phyloP scores from a whole-genome alignment of 352 stramenopile genomes.

The Globisporangium rhizosaccharum region DNA sequence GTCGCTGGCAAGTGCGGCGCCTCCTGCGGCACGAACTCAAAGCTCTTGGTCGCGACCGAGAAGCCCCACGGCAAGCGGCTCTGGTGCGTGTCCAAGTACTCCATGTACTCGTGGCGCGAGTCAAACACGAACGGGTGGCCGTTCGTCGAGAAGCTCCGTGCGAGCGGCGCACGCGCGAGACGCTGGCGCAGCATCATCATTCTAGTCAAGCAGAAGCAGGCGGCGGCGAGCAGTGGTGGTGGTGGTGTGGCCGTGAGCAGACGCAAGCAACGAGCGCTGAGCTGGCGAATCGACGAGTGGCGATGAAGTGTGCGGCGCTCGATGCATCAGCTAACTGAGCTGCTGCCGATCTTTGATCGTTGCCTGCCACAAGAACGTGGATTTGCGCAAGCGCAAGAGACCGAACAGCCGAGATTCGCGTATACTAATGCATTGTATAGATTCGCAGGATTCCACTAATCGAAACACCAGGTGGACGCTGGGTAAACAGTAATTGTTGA shows the following conservation, averaged over 20 bases:
- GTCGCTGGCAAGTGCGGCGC: constrained; percentile 66
- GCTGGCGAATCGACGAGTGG: not conserved
- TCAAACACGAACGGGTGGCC: constrained; percentile 72
- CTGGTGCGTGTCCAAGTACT: constrained; percentile 68
- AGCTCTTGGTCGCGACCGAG: constrained; percentile 67
- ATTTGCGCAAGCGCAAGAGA: not conserved
- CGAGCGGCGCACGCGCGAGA: not conserved
- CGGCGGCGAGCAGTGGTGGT: not conserved
- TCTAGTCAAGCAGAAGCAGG: no score
- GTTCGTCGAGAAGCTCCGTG: constrained; percentile 26
- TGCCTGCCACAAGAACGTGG: constrained; percentile 1
- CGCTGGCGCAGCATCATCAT: constrained; percentile 15
- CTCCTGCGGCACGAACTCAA: constrained; percentile 83
- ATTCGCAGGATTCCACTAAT: not conserved
- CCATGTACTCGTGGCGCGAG: constrained; percentile 77
- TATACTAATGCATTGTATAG: not conserved
- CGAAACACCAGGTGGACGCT: no score
- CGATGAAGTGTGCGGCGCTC: not conserved
- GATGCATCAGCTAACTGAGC: not conserved
- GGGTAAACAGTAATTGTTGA: no score
- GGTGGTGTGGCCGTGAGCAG: not conserved
- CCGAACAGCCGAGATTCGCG: not conserved
- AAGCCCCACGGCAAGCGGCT: constrained; percentile 86
- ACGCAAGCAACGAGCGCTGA: not conserved
- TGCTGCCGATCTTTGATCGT: not conserved